Evolutionary conservation across 2,329 filamentous ascomycete species (phyloP).

Genomic region (Bipolaris gigantea): DNA sequence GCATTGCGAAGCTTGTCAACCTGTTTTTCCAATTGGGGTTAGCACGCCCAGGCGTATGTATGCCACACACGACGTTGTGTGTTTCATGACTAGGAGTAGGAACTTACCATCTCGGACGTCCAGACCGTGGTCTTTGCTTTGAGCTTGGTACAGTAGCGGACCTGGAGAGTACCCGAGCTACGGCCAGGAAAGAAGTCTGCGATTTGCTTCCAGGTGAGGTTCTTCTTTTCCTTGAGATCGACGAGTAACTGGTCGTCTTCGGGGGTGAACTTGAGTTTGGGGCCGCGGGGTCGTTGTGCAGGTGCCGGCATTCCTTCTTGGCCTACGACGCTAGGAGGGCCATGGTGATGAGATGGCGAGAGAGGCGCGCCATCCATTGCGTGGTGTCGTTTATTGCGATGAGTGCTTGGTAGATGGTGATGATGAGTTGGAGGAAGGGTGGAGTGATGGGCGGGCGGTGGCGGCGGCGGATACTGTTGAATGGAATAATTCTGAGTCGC

Average conservation of each 20-base stretch:
- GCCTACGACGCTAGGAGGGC: slow-evolving; percentile 82
- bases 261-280: slow-evolving; percentile 90
- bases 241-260: slow-evolving; percentile 88
- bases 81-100: slow-evolving; percentile 35
- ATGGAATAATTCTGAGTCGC: slow-evolving; percentile 43
- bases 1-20: slow-evolving; percentile 75
- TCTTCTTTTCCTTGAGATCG: slow-evolving; percentile 91
- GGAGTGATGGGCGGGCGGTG: slow-evolving; percentile 28
- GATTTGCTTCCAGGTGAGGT: slow-evolving; percentile 96
- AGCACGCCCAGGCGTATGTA: slow-evolving; percentile 37
- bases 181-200: slow-evolving; percentile 92
- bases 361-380: slow-evolving; percentile 51
- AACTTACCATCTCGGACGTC: slow-evolving; percentile 86
- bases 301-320: slow-evolving; percentile 85
- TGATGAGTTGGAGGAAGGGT: slow-evolving; percentile 59
- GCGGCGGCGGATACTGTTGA: slow-evolving; percentile 41
- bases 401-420: slow-evolving; percentile 76
- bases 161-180: slow-evolving; percentile 87
- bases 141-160: slow-evolving; percentile 91
- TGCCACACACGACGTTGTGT: slow-evolving; percentile 38
- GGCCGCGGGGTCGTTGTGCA: slow-evolving; percentile 77
- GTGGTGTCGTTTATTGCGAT: slow-evolving; percentile 64
- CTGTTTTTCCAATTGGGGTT: slow-evolving; percentile 52
- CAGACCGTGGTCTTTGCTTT: slow-evolving; percentile 92
- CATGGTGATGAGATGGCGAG: slow-evolving; percentile 50